A percentile compares a stretch with the other conserved stretches of the same genome.
Conservation (phyloP, 257 asterid genomes). For the Przewalskia tangutica region DNA sequence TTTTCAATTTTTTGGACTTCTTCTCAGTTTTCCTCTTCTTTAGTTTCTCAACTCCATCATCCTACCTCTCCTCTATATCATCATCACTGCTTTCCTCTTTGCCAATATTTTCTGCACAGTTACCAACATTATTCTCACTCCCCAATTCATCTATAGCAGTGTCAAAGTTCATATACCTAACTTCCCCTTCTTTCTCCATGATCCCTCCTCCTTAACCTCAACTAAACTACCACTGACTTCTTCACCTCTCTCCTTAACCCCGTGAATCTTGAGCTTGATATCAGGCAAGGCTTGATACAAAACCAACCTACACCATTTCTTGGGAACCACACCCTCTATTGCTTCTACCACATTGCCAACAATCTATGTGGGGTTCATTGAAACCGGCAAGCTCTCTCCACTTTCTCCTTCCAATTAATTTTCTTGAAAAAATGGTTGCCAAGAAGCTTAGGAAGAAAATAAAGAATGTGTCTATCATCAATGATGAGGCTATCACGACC, state of each 20-base stretch:
- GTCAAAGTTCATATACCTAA: conserved; percentile 60
- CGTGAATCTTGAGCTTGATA: too few relatives aligned
- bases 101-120: conserved; percentile 6
- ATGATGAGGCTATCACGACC: too few relatives aligned
- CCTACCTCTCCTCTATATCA: conserved; percentile 1
- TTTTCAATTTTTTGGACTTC: conserved; percentile 7
- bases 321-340: conserved; percentile 46
- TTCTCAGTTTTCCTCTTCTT: conserved; percentile 14
- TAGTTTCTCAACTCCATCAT: conserved; percentile 12
- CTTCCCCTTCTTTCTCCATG: conserved; percentile 32
- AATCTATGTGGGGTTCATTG: too few relatives aligned
- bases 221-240: conserved; percentile 17
- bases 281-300: too few relatives aligned
- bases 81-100: conserved; percentile 3
- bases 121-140: conserved; percentile 21
- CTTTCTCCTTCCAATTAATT: conserved; percentile 59
- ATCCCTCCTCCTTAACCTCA: conserved; percentile 18
- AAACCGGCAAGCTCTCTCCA: conserved; percentile 61
- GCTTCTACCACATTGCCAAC: conserved; percentile 52
- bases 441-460: conserved; percentile 68
- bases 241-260: conserved; percentile 24
- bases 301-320: conserved; percentile 75
- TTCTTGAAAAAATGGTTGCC: conserved; percentile 73
- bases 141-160: conserved; percentile 27
- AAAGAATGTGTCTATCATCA: conserved; percentile 70